These are phyloP conservation scores for Notholithocarpus densiflorus DNA, from an alignment of 306 rosid species.

Conservation along the genomic window DNA sequence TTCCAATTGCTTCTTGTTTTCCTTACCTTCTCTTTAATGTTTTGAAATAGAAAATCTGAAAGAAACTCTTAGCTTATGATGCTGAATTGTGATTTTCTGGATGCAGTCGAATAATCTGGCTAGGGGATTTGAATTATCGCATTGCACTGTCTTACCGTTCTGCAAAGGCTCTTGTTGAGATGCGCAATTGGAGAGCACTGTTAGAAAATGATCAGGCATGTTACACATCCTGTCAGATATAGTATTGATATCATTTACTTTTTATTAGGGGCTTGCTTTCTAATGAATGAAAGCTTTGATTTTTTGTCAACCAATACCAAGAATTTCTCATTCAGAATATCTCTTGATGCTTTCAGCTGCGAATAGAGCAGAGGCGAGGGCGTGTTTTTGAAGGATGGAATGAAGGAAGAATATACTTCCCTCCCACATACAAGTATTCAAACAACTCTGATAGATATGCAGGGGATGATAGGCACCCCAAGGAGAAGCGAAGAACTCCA, in stretches of 20 bases:
- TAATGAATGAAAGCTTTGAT: background rate
- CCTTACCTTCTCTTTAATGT: slow-evolving; percentile 3
- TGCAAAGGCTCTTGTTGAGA: slow-evolving; percentile 89
- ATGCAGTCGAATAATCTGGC: slow-evolving; percentile 90
- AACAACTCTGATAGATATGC: slow-evolving; percentile 94
- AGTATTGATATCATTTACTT: background rate
- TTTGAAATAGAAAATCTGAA: slow-evolving; percentile 10
- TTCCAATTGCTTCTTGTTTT: slow-evolving; percentile 7
- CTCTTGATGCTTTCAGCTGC: slow-evolving; percentile 53
- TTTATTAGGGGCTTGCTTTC: background rate
- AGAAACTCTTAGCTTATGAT: slow-evolving; percentile 1
- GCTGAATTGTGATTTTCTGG: slow-evolving; percentile 26
- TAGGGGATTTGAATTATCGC: slow-evolving; percentile 96
- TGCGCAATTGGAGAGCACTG: slow-evolving; percentile 86
- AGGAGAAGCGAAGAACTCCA: slow-evolving; percentile 98
- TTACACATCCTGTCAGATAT: slow-evolving; percentile 16
- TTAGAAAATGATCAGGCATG: slow-evolving; percentile 93
- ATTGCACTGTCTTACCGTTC: slow-evolving; percentile 84
- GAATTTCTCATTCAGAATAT: slow-evolving; percentile 26
- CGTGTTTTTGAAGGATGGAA: slow-evolving; percentile 87
- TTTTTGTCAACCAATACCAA: slow-evolving; percentile 15
- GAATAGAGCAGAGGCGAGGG: slow-evolving; percentile 75
- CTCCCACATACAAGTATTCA: slow-evolving; percentile 97
- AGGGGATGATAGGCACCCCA: slow-evolving; percentile 73
- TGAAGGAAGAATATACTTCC: slow-evolving; percentile 93